These are phyloP conservation scores for Colletotrichum echinochloae DNA, from an alignment of 2,329 filamentous ascomycete genomes.

Conservation along the genomic window DNA sequence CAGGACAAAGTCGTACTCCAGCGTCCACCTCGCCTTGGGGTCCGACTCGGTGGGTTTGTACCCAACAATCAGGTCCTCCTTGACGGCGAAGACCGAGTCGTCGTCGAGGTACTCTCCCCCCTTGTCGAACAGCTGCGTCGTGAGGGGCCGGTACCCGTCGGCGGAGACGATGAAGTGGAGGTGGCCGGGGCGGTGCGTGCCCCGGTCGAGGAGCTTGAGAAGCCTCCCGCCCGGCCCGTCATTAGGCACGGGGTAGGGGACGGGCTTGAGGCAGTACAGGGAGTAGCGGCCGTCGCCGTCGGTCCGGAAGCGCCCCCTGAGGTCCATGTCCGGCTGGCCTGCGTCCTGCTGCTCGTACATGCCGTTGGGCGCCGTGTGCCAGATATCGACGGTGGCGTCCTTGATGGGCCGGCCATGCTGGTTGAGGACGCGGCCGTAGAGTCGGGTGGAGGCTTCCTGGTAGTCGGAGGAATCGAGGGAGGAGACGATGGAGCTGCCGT, in stretches of 20 bases:
- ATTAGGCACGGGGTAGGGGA: slow-evolving; percentile 61
- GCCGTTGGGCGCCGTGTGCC: slow-evolving; percentile 73
- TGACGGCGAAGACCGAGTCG: slow-evolving; percentile 53
- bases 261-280: slow-evolving; percentile 71
- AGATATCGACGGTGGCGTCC: slow-evolving; percentile 70
- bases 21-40: slow-evolving; percentile 42
- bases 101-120: slow-evolving; percentile 63
- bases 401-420: slow-evolving; percentile 66
- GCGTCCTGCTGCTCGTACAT: slow-evolving; percentile 80
- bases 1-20: slow-evolving; percentile 46
- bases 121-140: slow-evolving; percentile 74
- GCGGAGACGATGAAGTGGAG: slow-evolving; percentile 55
- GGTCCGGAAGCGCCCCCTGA: slow-evolving; percentile 78
- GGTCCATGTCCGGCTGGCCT: slow-evolving; percentile 77
- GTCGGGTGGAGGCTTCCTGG: slow-evolving; percentile 62
- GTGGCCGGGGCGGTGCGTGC: slow-evolving; percentile 50
- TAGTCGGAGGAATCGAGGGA: slow-evolving; percentile 48
- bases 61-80: slow-evolving; percentile 48
- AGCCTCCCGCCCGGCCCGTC: slow-evolving; percentile 48
- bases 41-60: slow-evolving; percentile 44
- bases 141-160: slow-evolving; percentile 70
- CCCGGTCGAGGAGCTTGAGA: slow-evolving; percentile 48
- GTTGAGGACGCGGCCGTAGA: slow-evolving; percentile 68
- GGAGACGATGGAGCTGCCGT: slow-evolving; percentile 68
- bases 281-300: slow-evolving; percentile 73